Evolutionary conservation across 192 early-diverging fungal genomes (phyloP), one percentile per base, ranked within the genome.

Genomic region (Mortierella claussenii): DNA sequence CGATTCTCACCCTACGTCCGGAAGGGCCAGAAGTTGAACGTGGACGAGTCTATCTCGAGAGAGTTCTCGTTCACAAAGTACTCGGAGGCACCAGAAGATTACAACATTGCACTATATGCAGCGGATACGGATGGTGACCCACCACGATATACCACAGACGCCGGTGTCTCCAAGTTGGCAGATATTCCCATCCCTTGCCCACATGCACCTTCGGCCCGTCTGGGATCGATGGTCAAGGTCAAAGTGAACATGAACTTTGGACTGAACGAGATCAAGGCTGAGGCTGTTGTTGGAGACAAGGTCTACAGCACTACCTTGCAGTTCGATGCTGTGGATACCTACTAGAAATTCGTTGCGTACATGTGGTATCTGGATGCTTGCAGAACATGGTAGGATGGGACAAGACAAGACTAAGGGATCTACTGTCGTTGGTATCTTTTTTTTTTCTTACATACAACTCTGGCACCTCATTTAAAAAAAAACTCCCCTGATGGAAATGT

Each of bases 221-320:
- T 45, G 18, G 81, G 81, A 20, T 69, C 67, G 2, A 69, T 69
- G 67, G 67, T 79, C 33, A 81, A 80, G 28, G 81, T 82, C 45
- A 80, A 82, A 36, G 74, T 85, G 53, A 79, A 81, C 55, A 82
- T 85, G 81, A 69, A 66, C 67, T 85, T 85, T 79, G 83, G 83
- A 34, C 53, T 82, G 67, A 85, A 81, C 27, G 83, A 85, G 49
- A 79, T 85, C 55, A 73, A 79, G 48, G 80, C 80, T 17, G 82
- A 83, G 55, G 79, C 79, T 1, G 68, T 69, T 23, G 80, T 85
- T 43, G 68, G 69, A 23, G 83, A 82, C 49, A 66, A 68, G 36
- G 68, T 67, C 40, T 85, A 82, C 27, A 69, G 66, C 18, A 82
- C 82, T 28, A 82, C 66, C 34, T 65, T 79, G 13, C 67, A 69